These are phyloP conservation scores for Backusella liffmaniae DNA, from an alignment of 192 early-diverging fungal species.

Conservation along the genomic window DNA sequence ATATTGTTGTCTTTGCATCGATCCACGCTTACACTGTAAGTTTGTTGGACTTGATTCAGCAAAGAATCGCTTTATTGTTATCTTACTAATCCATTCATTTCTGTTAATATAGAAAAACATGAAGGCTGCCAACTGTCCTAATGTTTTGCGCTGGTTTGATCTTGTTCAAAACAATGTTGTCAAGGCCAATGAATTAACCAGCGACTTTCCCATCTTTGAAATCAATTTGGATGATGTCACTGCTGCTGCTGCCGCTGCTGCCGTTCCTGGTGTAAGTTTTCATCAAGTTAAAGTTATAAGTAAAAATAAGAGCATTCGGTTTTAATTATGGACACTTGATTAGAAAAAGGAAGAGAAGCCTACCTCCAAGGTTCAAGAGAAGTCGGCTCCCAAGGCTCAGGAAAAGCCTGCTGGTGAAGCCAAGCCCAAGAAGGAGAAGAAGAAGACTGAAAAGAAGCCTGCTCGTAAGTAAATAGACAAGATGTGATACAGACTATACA, in stretches of 20 bases:
- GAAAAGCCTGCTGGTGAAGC: constrained; percentile 37
- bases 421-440: constrained; percentile 53
- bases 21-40: constrained; percentile 55
- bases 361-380: constrained; percentile 16
- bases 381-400: constrained; percentile 25
- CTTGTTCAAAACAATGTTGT: constrained; percentile 69
- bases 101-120: constrained; percentile 10
- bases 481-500: neutral
- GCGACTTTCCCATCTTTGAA: constrained; percentile 40
- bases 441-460: constrained; percentile 60
- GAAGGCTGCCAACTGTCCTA: constrained; percentile 43
- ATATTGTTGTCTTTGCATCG: constrained; percentile 67
- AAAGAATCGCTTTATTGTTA: no score
- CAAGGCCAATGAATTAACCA: constrained; percentile 36
- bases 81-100: neutral
- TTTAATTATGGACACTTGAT: neutral
- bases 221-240: constrained; percentile 48
- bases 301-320: neutral
- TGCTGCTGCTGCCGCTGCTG: constrained; percentile 16
- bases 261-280: constrained; percentile 17
- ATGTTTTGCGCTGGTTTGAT: constrained; percentile 79
- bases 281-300: neutral
- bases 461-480: constrained; percentile 27
- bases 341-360: constrained; percentile 19
- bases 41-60: neutral